A percentile compares a stretch with the other conserved stretches of the same genome.
phyloP scores from a whole-genome alignment of 2,329 filamentous ascomycete species.

The Trichoderma oligosporum region DNA sequence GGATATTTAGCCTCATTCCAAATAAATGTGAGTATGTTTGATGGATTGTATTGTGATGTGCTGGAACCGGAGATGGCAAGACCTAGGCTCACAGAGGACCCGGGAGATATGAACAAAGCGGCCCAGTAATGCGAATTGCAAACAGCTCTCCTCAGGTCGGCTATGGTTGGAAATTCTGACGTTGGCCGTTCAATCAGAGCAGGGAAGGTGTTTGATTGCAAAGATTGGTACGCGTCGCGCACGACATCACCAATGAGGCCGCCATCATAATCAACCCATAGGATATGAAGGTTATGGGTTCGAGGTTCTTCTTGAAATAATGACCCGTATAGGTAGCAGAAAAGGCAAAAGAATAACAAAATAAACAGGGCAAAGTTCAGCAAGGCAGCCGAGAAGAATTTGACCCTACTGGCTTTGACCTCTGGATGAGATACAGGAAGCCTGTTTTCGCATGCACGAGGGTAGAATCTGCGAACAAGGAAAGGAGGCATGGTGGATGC shows the following conservation, averaged over 20 bases:
- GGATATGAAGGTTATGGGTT: constrained; percentile 21
- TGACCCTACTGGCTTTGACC: constrained; percentile 7
- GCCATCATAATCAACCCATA: constrained; percentile 28
- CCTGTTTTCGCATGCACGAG: constrained; percentile 20
- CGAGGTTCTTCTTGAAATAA: constrained; percentile 23
- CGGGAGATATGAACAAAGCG: constrained; percentile 20
- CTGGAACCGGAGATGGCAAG: constrained; percentile 16
- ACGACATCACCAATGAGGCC: constrained; percentile 25
- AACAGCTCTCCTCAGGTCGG: constrained; percentile 18
- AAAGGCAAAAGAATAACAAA: constrained; percentile 24
- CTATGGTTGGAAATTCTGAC: constrained; percentile 17
- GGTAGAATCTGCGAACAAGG: constrained; percentile 18
- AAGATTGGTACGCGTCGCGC: constrained; percentile 21
- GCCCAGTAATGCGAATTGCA: constrained; percentile 24
- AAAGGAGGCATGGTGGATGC: not conserved
- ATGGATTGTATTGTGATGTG: constrained; percentile 19
- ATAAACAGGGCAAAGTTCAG: constrained; percentile 41
- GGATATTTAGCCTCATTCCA: constrained; percentile 26
- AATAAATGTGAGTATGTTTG: constrained; percentile 22
- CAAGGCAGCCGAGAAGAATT: constrained; percentile 22
- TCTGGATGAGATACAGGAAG: constrained; percentile 15
- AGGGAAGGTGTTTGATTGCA: constrained; percentile 22
- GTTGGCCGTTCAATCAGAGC: constrained; percentile 21
- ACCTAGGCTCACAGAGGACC: constrained; percentile 20
- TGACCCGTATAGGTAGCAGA: constrained; percentile 26